Evolutionary conservation across 2,329 filamentous ascomycete species (phyloP), one percentile per base, ranked within the genome.

Genomic region (Emericellopsis cladophorae): DNA sequence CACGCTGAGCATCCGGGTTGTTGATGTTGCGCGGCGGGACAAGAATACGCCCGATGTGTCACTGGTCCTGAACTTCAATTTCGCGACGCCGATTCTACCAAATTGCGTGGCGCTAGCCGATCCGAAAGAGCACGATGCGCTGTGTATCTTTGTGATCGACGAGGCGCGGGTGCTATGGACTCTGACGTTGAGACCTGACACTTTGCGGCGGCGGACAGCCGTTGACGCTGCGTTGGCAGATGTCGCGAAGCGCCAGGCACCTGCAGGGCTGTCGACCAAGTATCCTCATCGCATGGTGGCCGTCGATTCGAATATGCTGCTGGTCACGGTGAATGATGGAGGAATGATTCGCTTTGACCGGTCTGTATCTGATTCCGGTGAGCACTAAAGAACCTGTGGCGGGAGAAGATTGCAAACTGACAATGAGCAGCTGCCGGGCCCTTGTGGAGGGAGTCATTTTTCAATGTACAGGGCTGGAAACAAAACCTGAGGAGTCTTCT

Each of bases 61-160:
- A 48, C 66, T 92, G 40, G 81, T 84, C 5, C 68, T 95, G 39
- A 79, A 86, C 51, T 75, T 98, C 44, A 74, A 77, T 50, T 93
- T 98, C 51, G 70, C 79, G 15, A 74, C 79, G 42, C 65, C 76
- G 6, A 84, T 96, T 37, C 74, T 84, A 46, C 74, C 81, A 8
- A 77, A 79, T 22, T 92, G 90, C 48, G 74, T 98, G 45, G 84
- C 83, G 10, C 76, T 98, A 46, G 79, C 86, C 29, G 92, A 98
- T 55, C 71, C 80, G 7, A 69, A 79, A 46, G 83, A 86, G 44
- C 81, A 82, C 52, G 84, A 94, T 66, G 74, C 79, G 45, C 65
- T 95, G 40, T 82, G 75, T 49, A 73, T 88, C 35, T 93, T 88
- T 59, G 83, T 84, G 39, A 69, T 95, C 52, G 90, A 89, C 45